These are phyloP conservation scores for Aspergillus fumigatiaffinis DNA, from an alignment of 2,329 filamentous ascomycete species.

Conservation along the genomic window DNA sequence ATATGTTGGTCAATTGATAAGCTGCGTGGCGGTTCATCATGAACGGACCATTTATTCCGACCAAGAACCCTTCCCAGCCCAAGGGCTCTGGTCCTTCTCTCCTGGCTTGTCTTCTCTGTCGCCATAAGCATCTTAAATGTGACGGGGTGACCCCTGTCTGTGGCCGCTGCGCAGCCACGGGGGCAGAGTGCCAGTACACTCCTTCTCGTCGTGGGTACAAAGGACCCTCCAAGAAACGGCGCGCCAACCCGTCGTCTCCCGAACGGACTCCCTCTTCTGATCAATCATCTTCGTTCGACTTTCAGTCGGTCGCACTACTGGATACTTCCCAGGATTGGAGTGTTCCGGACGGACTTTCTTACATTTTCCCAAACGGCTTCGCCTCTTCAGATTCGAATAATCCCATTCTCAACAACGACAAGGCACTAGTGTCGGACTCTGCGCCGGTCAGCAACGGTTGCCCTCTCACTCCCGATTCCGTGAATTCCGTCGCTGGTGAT, in stretches of 20 bases:
- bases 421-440: constrained; percentile 14
- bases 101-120: constrained; percentile 47
- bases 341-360: constrained; percentile 31
- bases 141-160: constrained; percentile 65
- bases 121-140: constrained; percentile 68
- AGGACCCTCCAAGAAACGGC: constrained; percentile 55
- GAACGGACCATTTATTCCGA: constrained; percentile 22
- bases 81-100: constrained; percentile 34
- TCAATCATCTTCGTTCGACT: constrained; percentile 30
- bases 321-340: constrained; percentile 40
- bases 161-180: constrained; percentile 59
- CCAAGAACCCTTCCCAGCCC: constrained; percentile 12
- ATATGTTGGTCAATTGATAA: background rate
- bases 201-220: constrained; percentile 73
- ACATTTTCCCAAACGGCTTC: constrained; percentile 21
- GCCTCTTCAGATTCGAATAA: constrained; percentile 23
- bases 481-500: constrained; percentile 29
- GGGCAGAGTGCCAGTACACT: constrained; percentile 65
- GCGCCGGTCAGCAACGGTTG: constrained; percentile 15
- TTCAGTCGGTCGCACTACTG: constrained; percentile 15
- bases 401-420: constrained; percentile 18
- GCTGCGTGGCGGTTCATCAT: constrained; percentile 14
- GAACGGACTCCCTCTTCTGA: constrained; percentile 47
- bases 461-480: constrained; percentile 36
- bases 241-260: constrained; percentile 31